These are phyloP conservation scores for Diaporthe longicolla DNA, from an alignment of 2,329 filamentous ascomycete genomes.

Conservation along the genomic window DNA sequence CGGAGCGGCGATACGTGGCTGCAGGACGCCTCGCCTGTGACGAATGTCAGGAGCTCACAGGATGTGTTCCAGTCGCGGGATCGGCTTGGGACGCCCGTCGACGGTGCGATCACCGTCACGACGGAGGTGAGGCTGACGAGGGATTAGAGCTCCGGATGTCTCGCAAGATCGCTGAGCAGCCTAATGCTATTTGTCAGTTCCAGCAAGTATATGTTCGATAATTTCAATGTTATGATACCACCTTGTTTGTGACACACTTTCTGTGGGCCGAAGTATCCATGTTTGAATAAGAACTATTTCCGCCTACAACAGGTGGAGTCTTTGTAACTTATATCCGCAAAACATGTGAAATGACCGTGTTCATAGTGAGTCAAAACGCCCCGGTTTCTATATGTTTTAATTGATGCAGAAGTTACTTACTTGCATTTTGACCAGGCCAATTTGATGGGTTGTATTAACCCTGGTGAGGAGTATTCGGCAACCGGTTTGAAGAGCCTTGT, in stretches of 20 bases:
- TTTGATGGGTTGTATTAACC: no score
- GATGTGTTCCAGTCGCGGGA: conserved; percentile 19
- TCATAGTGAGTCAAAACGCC: not conserved
- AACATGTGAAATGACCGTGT: not conserved
- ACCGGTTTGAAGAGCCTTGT: no score
- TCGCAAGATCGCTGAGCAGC: not conserved
- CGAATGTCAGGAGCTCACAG: conserved; percentile 5
- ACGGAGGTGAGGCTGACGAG: conserved; percentile 33
- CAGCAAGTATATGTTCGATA: not conserved
- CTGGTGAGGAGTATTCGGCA: no score
- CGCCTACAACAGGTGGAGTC: not conserved
- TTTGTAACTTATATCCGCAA: not conserved
- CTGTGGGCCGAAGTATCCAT: not conserved
- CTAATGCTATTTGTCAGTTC: not conserved
- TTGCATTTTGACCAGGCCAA: not conserved
- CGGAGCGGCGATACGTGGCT: conserved; percentile 18
- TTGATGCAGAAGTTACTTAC: no score
- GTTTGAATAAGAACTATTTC: not conserved
- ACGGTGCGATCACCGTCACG: conserved; percentile 31
- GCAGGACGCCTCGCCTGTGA: conserved; percentile 11
- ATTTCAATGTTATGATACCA: not conserved
- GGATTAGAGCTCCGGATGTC: conserved; percentile 11
- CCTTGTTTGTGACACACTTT: not conserved
- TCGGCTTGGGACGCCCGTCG: not conserved
- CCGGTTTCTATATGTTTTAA: not conserved